Percentiles rank a stretch among this genome's conserved stretches.
phyloP scores from a whole-genome alignment of 164 flowering plant species.

The Nymphaea thermarum region DNA sequence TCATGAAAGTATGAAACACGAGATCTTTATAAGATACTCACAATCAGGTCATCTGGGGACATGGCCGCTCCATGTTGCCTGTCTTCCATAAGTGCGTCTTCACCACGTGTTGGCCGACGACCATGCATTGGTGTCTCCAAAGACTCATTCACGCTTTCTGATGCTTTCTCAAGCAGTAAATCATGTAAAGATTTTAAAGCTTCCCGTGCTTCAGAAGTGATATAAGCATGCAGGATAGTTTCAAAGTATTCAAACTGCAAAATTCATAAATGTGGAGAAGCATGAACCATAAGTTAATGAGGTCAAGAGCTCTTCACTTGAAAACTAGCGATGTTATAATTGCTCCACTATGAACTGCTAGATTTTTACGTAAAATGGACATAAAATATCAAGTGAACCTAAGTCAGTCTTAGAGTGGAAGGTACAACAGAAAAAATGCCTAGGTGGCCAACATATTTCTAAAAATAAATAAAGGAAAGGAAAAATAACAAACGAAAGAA shows the following conservation, averaged over 20 bases:
- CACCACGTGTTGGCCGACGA: slow-evolving; percentile 92
- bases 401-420: too few species aligned
- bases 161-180: slow-evolving; percentile 74
- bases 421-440: too few species aligned
- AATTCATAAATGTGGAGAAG: slow-evolving; percentile 2
- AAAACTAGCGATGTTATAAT: not conserved
- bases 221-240: slow-evolving; percentile 73
- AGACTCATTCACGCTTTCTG: slow-evolving; percentile 52
- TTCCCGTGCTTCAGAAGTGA: slow-evolving; percentile 77
- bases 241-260: slow-evolving; percentile 97
- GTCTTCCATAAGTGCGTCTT: slow-evolving; percentile 71
- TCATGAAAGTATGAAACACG: too few species aligned
- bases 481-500: too few species aligned
- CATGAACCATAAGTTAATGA: not conserved
- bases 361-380: not conserved
- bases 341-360: not conserved
- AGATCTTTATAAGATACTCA: slow-evolving; percentile 21
- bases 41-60: slow-evolving; percentile 93
- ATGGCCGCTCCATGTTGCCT: slow-evolving; percentile 58
- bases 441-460: too few species aligned
- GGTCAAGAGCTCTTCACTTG: not conserved
- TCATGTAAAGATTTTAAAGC: slow-evolving; percentile 82
- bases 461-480: too few species aligned
- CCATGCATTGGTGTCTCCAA: slow-evolving; percentile 72
- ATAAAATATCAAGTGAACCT: not conserved